A percentile compares a stretch with the other conserved stretches of the same genome.
These are phyloP conservation scores for Neopestalotiopsis sp. DNA, from an alignment of 2,329 filamentous ascomycete species.

Conservation along the genomic window DNA sequence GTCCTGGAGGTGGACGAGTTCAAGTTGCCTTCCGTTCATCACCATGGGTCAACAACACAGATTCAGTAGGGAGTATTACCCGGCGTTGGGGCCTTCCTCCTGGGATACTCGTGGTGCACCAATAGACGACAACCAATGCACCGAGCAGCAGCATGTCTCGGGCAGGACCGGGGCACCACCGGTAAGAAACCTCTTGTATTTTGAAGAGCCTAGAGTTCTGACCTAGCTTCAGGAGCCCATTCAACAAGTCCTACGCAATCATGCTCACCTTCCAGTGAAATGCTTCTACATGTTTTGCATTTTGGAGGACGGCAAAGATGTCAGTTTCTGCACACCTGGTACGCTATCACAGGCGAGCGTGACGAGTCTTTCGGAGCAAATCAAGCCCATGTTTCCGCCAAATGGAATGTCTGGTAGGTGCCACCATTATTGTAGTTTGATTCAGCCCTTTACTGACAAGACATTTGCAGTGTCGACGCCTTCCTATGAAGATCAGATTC, in stretches of 20 bases:
- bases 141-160: neutral
- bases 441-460: neutral
- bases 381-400: conserved; percentile 13
- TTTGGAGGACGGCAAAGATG: conserved; percentile 50
- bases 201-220: neutral
- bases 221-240: conserved; percentile 46
- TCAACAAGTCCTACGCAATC: conserved; percentile 54
- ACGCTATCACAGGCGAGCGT: conserved; percentile 31
- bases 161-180: conserved; percentile 3
- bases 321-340: conserved; percentile 42
- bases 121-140: neutral
- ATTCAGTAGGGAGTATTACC: conserved; percentile 12
- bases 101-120: conserved; percentile 5
- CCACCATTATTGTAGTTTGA: too few relatives aligned
- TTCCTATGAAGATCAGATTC: conserved; percentile 7
- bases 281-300: conserved; percentile 60
- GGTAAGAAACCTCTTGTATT: neutral
- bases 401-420: conserved; percentile 9
- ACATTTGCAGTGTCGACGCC: neutral
- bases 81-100: neutral
- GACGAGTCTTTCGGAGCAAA: conserved; percentile 55
- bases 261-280: conserved; percentile 57
- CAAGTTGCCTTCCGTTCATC: neutral
- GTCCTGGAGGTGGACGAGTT: neutral
- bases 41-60: conserved; percentile 14